Conservation (phyloP, 2,329 filamentous ascomycete genomes). For the Colletotrichum siamense region DNA sequence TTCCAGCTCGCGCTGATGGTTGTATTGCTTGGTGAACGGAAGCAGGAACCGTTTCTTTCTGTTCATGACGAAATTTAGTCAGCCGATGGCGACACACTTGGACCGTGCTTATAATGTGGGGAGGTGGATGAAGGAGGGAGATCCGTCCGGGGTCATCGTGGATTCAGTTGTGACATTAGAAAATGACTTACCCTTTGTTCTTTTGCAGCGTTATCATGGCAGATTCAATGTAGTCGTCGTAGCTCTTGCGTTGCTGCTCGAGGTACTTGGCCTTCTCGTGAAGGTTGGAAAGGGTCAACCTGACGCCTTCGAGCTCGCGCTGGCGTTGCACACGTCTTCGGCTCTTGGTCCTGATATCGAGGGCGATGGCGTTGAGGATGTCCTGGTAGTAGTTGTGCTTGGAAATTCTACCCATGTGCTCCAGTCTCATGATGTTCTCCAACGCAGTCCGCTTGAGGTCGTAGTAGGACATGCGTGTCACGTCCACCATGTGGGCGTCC, state of each 20-base stretch:
- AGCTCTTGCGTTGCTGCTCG: constrained; percentile 94
- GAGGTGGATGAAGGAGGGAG: neutral
- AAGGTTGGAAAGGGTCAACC: constrained; percentile 75
- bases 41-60: constrained; percentile 92
- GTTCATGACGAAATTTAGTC: constrained; percentile 27
- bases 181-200: constrained; percentile 77
- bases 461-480: constrained; percentile 87
- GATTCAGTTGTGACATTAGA: neutral
- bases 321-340: constrained; percentile 89
- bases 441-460: constrained; percentile 92
- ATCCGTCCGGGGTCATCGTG: neutral
- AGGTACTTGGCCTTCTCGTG: constrained; percentile 90
- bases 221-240: constrained; percentile 99
- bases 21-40: constrained; percentile 98
- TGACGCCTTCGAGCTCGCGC: constrained; percentile 85
- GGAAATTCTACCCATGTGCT: constrained; percentile 88
- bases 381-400: constrained; percentile 94
- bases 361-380: constrained; percentile 94
- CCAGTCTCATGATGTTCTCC: constrained; percentile 90
- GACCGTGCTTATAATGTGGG: constrained; percentile 20
- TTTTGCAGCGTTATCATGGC: constrained; percentile 97
- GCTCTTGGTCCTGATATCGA: constrained; percentile 97
- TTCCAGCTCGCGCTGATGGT: constrained; percentile 95
- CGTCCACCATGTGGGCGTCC: constrained; percentile 86
- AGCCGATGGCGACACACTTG: constrained; percentile 21